Evolutionary conservation across 2,329 filamentous ascomycete genomes (phyloP).

Genomic region (Tolypocladium guangdongense): DNA sequence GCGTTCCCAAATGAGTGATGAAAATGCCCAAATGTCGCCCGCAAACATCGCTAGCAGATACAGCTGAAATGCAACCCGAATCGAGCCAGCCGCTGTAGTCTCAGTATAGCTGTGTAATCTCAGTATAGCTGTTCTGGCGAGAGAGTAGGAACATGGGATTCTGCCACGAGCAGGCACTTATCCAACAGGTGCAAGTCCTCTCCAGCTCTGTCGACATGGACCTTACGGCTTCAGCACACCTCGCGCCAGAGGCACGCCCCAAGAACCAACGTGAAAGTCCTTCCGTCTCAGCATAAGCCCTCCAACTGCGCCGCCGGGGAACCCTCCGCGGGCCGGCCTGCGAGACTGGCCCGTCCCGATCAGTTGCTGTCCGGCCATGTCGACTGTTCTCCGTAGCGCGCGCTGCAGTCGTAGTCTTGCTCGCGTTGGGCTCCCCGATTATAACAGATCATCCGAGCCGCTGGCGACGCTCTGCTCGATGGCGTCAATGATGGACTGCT

Average conservation of each 20-base stretch:
- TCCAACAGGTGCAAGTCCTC: neutral
- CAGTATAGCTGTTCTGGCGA: neutral
- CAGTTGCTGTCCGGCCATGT: neutral
- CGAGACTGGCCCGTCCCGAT: neutral
- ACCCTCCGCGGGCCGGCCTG: neutral
- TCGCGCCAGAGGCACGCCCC: neutral
- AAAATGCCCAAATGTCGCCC: neutral
- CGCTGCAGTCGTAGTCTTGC: neutral
- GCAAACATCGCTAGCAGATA: neutral
- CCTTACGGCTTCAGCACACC: neutral
- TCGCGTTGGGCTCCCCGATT: neutral
- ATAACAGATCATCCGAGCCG: constrained; percentile 63
- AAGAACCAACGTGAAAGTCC: neutral
- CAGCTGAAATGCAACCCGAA: too few relatives aligned
- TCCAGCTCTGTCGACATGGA: neutral
- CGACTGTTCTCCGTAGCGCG: neutral
- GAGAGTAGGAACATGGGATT: neutral
- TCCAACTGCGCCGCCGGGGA: neutral
- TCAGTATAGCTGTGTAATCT: too few relatives aligned
- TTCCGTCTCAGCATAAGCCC: neutral
- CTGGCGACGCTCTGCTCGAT: constrained; percentile 70
- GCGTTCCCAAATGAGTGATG: neutral
- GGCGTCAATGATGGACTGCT: constrained; percentile 58
- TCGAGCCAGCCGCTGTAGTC: neutral
- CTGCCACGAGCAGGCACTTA: neutral